Percentiles rank a stretch among this genome's conserved stretches.
Evolutionary conservation across 371 early-diverging fungal species (phyloP).

Genomic region (Mucor racemosus): DNA sequence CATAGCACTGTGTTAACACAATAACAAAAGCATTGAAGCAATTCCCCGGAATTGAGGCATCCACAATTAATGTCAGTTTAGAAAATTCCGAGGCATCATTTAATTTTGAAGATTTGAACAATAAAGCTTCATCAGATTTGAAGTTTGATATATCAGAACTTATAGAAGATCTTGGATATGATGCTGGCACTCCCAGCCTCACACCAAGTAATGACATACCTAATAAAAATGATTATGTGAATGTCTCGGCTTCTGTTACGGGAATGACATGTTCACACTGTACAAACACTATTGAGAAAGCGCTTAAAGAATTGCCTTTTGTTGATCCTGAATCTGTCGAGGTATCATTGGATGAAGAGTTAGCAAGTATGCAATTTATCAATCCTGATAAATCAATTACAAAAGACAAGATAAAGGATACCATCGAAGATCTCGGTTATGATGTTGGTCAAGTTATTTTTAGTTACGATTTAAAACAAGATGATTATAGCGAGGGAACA

Average conservation of each 20-base stretch:
- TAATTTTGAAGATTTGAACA: background rate
- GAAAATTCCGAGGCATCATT: constrained; percentile 27
- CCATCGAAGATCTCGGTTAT: constrained; percentile 72
- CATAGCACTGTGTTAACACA: constrained; percentile 71
- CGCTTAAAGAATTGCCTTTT: constrained; percentile 56
- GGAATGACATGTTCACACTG: constrained; percentile 92
- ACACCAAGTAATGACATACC: background rate
- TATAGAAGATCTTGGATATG: constrained; percentile 47
- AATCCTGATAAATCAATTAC: constrained; percentile 11
- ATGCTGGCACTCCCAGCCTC: constrained; percentile 13
- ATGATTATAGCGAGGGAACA: background rate
- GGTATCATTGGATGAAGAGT: constrained; percentile 48
- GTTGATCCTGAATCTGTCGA: constrained; percentile 53
- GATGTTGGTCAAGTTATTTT: constrained; percentile 42
- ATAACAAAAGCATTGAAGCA: constrained; percentile 51
- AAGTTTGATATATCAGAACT: constrained; percentile 19
- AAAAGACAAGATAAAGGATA: constrained; percentile 40
- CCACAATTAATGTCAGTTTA: constrained; percentile 35
- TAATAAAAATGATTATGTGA: constrained; percentile 1
- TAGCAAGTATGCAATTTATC: constrained; percentile 45
- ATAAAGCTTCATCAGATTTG: constrained; percentile 8
- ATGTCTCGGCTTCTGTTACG: constrained; percentile 37
- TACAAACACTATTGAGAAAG: constrained; percentile 70
- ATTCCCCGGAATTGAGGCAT: constrained; percentile 15
- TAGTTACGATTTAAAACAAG: background rate